A percentile compares a stretch with the other conserved stretches of the same genome.
These are phyloP conservation scores for Dioscorea cayenensis DNA, from an alignment of 116 monocot genomes.

Conservation along the genomic window DNA sequence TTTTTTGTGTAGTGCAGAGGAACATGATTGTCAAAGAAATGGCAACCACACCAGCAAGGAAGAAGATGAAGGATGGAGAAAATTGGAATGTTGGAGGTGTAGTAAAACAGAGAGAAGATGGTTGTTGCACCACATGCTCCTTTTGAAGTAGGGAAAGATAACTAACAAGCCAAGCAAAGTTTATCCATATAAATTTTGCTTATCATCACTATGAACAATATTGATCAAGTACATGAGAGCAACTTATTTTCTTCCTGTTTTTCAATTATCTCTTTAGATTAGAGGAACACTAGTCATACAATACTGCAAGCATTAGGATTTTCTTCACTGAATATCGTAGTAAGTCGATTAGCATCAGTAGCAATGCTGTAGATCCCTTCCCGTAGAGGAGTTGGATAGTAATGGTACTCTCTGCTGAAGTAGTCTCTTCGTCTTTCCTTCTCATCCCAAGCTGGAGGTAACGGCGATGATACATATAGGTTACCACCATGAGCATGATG, in stretches of 20 bases:
- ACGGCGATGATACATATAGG: conserved; percentile 52
- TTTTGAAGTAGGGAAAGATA: neutral
- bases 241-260: no score
- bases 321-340: conserved; percentile 85
- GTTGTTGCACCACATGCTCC: neutral
- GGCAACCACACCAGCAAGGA: neutral
- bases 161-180: neutral
- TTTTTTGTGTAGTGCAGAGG: neutral
- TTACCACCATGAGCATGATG: neutral
- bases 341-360: conserved; percentile 55
- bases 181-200: neutral
- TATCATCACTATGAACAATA: neutral
- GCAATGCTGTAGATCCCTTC: conserved; percentile 71
- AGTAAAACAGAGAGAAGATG: neutral
- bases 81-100: neutral
- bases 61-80: neutral
- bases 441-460: conserved; percentile 42
- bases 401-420: conserved; percentile 52
- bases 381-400: conserved; percentile 68
- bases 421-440: conserved; percentile 36
- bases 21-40: neutral
- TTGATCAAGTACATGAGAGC: no score
- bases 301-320: conserved; percentile 87
- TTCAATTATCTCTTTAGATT: no score
- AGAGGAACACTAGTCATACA: conserved; percentile 15